Evolutionary conservation across 306 rosid genomes (phyloP).

Genomic region (Rosa lucieae): DNA sequence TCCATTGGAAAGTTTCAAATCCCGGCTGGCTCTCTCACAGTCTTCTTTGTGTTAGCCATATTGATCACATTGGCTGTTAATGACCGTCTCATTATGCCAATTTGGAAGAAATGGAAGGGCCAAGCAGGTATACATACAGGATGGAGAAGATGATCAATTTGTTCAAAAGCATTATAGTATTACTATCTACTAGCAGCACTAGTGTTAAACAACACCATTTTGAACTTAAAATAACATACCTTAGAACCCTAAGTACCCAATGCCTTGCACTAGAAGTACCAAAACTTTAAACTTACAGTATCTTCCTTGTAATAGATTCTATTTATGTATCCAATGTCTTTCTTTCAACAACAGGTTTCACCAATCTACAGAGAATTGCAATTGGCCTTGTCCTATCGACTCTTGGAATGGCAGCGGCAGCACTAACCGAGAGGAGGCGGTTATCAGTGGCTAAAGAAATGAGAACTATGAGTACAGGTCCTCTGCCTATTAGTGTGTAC

Average conservation of each 20-base stretch:
- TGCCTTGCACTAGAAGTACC: neutral
- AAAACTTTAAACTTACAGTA: neutral
- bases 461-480: neutral
- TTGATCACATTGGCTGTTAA: constrained; percentile 62
- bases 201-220: neutral
- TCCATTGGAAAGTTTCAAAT: constrained; percentile 61
- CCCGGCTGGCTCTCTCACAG: constrained; percentile 91
- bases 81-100: constrained; percentile 84
- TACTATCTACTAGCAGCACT: neutral
- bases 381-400: constrained; percentile 68
- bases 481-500: constrained; percentile 76
- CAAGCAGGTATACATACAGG: constrained; percentile 53
- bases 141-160: neutral
- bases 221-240: neutral
- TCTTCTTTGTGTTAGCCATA: constrained; percentile 80
- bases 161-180: neutral
- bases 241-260: neutral
- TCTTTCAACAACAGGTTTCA: constrained; percentile 58
- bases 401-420: constrained; percentile 75
- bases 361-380: constrained; percentile 72
- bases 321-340: neutral
- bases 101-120: constrained; percentile 75
- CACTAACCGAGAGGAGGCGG: constrained; percentile 55
- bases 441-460: constrained; percentile 52
- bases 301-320: neutral